Base-by-base conservation (phyloP, 164 flowering plant genomes). In the Magnolia kwangsiensis region DNA sequence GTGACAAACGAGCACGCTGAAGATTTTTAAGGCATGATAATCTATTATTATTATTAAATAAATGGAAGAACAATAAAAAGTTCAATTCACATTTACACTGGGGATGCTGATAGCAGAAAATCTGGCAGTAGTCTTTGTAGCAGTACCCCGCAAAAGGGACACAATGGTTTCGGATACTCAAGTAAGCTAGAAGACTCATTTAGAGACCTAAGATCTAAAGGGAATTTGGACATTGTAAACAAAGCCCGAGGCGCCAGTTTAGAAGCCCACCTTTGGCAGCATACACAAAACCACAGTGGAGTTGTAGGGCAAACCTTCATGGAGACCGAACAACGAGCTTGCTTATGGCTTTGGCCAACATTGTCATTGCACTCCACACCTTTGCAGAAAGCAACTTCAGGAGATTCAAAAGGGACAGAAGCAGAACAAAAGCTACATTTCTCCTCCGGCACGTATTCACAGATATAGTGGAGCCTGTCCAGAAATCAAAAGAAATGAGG, bases 231-330 rank as follows among this genome's bases (percentile, higher is more conserved):
- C 86, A 89, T 77, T 23, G 74, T 72, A 75, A 90, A 94, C 7
- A 93, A 76, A 7, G 78, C 50, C 27, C 58, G 75, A 4, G 98
- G 96, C 18, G 92, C 87, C 69, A 88, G 81, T 72, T 83, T 83
- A 51, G 80, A 84, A 76, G 85, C 82, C 78, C 82, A 65, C 80
- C 97, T 87, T 69, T 83, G 77, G 81, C 98, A 96, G 77, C 92
- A 96, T 6, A 84, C 72, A 82, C 99, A 96, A 78, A 82, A 86
- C 99, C 99, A 96, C 63, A 82, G 45, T 14, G 94, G 88, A 80
- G 86, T 82, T 61, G 81, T 69, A 18, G 92, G 89, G 81, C 92
- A 92, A 67, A 92, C 86, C 79, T 80, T 86, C 98, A 96, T 92
- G 13, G 97, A 88, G 59, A 83, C 86, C 4, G 91, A 85, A 83